These are phyloP conservation scores for Solanum raphanifolium DNA, from an alignment of 257 asterid species.

Conservation along the genomic window DNA sequence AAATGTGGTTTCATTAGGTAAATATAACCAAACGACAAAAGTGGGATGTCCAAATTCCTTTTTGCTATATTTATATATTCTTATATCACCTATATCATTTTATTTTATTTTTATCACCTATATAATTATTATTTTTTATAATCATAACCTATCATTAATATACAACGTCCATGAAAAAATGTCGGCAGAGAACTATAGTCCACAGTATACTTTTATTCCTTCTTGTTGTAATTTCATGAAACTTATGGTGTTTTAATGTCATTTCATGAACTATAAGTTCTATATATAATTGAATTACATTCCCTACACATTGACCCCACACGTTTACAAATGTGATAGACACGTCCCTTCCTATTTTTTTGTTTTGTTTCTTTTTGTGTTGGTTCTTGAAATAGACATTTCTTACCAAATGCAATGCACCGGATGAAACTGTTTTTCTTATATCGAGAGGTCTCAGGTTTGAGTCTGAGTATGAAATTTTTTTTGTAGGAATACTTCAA, in stretches of 20 bases:
- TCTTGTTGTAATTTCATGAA: not conserved
- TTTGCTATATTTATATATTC: not conserved
- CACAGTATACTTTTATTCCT: not conserved
- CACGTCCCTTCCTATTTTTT: not conserved
- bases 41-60: not conserved
- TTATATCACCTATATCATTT: not conserved
- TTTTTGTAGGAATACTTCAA: too few relatives aligned
- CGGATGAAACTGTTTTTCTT: too few relatives aligned
- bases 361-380: not conserved
- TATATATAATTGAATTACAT: not conserved
- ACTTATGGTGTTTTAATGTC: not conserved
- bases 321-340: not conserved
- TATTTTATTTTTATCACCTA: not conserved
- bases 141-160: not conserved
- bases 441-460: too few relatives aligned
- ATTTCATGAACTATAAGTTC: not conserved
- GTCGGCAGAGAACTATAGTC: conserved; percentile 2
- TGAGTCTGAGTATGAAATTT: too few relatives aligned
- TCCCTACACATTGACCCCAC: conserved; percentile 1
- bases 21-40: not conserved
- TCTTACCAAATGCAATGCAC: too few relatives aligned
- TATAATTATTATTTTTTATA: not conserved
- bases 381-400: not conserved
- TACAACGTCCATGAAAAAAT: not conserved
- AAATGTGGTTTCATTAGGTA: not conserved